These are phyloP conservation scores for Primulina tabacum DNA, from an alignment of 257 asterid species.

Conservation along the genomic window DNA sequence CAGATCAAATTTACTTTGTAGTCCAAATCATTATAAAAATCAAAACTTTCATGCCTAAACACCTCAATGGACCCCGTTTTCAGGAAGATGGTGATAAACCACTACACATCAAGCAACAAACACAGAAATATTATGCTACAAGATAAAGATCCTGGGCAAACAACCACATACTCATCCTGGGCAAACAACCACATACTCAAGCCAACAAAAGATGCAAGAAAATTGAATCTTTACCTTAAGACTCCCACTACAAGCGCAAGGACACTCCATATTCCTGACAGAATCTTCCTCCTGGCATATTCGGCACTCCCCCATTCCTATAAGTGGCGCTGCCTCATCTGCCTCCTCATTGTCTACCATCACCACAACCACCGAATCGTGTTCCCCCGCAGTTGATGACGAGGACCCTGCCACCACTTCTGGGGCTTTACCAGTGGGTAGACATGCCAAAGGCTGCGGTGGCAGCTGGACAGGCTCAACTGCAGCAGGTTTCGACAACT, in stretches of 20 bases:
- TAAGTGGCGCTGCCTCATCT: constrained; percentile 67
- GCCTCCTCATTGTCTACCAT: constrained; percentile 42
- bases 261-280: constrained; percentile 68
- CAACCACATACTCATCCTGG: constrained; percentile 6
- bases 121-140: not conserved
- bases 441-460: constrained; percentile 32
- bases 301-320: constrained; percentile 81
- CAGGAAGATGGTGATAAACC: not conserved
- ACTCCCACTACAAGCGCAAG: constrained; percentile 96
- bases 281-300: constrained; percentile 99
- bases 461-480: constrained; percentile 33
- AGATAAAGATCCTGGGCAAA: not conserved
- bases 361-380: constrained; percentile 38
- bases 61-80: not conserved
- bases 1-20: not conserved
- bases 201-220: constrained; percentile 13
- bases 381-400: constrained; percentile 33
- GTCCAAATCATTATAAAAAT: too few relatives aligned
- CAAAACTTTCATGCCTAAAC: not conserved
- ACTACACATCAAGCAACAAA: not conserved
- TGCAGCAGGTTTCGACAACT: constrained; percentile 40
- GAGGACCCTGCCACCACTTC: constrained; percentile 57
- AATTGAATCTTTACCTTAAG: constrained; percentile 57
- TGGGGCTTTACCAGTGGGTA: constrained; percentile 36
- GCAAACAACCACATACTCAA: constrained; percentile 6